phyloP scores from a whole-genome alignment of 139 green algal genomes.

The Marvania coccoides region DNA sequence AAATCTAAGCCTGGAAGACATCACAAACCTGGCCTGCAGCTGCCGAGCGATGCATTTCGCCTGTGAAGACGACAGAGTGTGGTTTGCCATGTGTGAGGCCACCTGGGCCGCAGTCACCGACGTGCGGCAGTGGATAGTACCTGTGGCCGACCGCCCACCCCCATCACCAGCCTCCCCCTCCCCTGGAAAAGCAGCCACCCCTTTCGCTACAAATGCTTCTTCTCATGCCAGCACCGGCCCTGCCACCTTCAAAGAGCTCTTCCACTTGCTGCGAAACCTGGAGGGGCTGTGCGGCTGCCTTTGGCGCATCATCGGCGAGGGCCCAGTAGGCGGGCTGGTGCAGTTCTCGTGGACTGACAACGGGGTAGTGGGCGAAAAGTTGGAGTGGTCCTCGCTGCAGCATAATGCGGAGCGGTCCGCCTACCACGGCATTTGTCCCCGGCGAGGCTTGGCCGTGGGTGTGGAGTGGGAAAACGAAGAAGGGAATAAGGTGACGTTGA shows the following conservation, averaged over 20 bases:
- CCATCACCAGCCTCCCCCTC: background rate
- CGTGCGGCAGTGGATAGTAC: constrained; percentile 7
- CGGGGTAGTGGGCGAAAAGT: constrained; percentile 1
- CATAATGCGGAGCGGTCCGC: background rate
- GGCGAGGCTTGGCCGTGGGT: background rate
- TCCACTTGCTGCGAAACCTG: constrained; percentile 11
- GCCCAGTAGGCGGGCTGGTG: constrained; percentile 3
- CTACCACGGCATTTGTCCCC: constrained; percentile 9
- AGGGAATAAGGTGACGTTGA: background rate
- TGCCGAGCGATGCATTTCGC: background rate
- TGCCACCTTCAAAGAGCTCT: constrained; percentile 5
- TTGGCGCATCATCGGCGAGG: constrained; percentile 26
- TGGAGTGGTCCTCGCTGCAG: background rate
- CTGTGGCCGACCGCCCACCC: background rate
- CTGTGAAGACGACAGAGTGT: constrained; percentile 22
- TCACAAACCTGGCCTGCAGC: background rate
- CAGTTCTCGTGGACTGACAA: constrained; percentile 7
- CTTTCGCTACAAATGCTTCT: background rate
- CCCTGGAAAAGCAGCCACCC: background rate
- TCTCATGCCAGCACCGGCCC: background rate
- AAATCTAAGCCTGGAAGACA: constrained; percentile 1
- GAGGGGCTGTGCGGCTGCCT: background rate
- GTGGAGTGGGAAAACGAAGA: background rate
- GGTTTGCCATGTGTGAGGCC: constrained; percentile 8
- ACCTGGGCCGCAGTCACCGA: constrained; percentile 12